These are phyloP conservation scores for Sherardia arvensis DNA, from an alignment of 257 asterid species.

Conservation along the genomic window DNA sequence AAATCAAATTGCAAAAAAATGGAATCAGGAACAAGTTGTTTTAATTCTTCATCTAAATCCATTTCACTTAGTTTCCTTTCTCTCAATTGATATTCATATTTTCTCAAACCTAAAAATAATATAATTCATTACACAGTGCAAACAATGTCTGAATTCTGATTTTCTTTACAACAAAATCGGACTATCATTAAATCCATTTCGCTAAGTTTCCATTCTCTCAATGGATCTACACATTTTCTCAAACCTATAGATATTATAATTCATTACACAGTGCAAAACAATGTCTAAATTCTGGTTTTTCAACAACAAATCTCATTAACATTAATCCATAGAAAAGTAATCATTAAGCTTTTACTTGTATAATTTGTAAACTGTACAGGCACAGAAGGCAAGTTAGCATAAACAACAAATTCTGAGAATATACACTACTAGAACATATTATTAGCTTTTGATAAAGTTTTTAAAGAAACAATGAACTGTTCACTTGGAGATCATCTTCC, in stretches of 20 bases:
- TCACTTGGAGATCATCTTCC: background rate
- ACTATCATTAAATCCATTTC: no score
- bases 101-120: background rate
- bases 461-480: background rate
- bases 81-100: background rate
- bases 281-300: no score
- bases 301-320: no score
- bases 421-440: background rate
- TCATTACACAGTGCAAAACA: no score
- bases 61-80: background rate
- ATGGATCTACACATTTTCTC: no score
- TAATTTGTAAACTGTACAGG: background rate
- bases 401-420: background rate
- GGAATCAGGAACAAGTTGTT: slow-evolving; percentile 5
- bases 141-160: background rate
- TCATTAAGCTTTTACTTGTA: no score
- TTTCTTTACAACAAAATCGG: no score
- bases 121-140: background rate
- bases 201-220: no score
- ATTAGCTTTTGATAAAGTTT: background rate
- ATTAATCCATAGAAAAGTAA: no score
- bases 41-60: background rate
- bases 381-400: background rate
- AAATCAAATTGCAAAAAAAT: slow-evolving; percentile 6
- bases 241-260: no score